Evolutionary conservation across 1,284 basidiomycete species (phyloP), one percentile per base, ranked within the genome.

Genomic region (Heterobasidion irregulare): DNA sequence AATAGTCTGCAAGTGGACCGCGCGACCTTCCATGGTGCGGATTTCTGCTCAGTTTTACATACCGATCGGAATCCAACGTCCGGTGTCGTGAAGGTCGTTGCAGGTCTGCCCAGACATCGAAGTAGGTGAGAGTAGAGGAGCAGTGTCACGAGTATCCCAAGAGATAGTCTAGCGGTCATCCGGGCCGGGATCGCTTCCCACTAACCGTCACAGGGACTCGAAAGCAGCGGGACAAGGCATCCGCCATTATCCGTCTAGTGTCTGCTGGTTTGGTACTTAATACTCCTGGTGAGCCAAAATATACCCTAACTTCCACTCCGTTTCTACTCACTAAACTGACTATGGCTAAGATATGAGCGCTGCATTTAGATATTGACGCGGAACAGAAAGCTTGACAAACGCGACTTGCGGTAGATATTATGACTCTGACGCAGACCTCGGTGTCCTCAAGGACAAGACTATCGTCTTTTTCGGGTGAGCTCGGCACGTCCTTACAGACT

Each of bases 401-500:
- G 26, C 26, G 6, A 26, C 6, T 26, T 26, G 26, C 7, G 8
- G 44, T 57, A 83, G 82, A 58, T 83, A 83, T 63, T 80, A 84
- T 66, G 82, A 84, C 64, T 65, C 75, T 16, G 82, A 84, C 62
- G 80, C 83, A 9, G 75, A 83, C 62, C 67, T 82, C 18, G 65
- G 62, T 43, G 43, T 76, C 41, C 66, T 84, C 53, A 67, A 72
- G 46, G 71, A 68, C 60, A 84, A 79, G 69, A 77, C 70, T 8
- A 79, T 84, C 53, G 79, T 83, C 16, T 84, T 84, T 68, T 66
- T 84, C 35, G 82, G 83, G 82, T 81, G 64, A 49, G 68, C 59
- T 36, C 38, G 26, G 7, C 10, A 50, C 53, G 26, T 19, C 35
- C 32, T 18, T 38, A 32, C 4, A 33, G 48, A 35, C 4, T 50